These are phyloP conservation scores for Magnaporthales sp. DNA, from an alignment of 2,329 filamentous ascomycete genomes.

Conservation along the genomic window DNA sequence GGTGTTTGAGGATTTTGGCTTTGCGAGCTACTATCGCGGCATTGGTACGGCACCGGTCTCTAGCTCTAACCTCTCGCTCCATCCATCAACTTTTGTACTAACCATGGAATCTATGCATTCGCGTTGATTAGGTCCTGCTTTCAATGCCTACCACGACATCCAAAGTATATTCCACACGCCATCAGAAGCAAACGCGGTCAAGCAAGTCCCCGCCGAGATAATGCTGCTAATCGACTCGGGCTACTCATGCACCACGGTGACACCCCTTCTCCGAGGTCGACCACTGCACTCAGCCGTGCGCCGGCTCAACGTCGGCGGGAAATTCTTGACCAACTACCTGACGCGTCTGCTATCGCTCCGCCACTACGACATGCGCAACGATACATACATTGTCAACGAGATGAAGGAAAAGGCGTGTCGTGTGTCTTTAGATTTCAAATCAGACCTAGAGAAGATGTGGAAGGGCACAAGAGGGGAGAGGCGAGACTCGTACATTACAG, in stretches of 20 bases:
- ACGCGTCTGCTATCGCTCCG: constrained; percentile 83
- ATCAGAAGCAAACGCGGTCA: constrained; percentile 31
- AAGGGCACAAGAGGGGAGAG: constrained; percentile 60
- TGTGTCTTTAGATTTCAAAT: constrained; percentile 66
- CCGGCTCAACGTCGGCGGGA: constrained; percentile 83
- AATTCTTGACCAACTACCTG: constrained; percentile 86
- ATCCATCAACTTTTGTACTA: not conserved
- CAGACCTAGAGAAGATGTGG: constrained; percentile 76
- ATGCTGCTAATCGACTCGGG: constrained; percentile 85
- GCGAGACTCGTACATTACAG: constrained; percentile 37
- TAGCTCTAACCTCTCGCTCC: not conserved
- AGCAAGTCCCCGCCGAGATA: constrained; percentile 59
- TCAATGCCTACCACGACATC: constrained; percentile 78
- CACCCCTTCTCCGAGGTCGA: constrained; percentile 72
- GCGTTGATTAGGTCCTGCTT: constrained; percentile 47
- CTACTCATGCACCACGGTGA: constrained; percentile 87
- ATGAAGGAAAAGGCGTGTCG: constrained; percentile 90
- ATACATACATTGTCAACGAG: constrained; percentile 87
- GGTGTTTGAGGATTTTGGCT: constrained; percentile 94
- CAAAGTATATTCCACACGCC: constrained; percentile 59
- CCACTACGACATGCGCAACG: constrained; percentile 93
- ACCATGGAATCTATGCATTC: not conserved
- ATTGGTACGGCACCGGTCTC: constrained; percentile 40
- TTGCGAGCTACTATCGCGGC: constrained; percentile 73
- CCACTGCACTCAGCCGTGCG: constrained; percentile 75